These are phyloP conservation scores for Xylogone sp. DNA, from an alignment of 2,329 filamentous ascomycete genomes.

Conservation along the genomic window DNA sequence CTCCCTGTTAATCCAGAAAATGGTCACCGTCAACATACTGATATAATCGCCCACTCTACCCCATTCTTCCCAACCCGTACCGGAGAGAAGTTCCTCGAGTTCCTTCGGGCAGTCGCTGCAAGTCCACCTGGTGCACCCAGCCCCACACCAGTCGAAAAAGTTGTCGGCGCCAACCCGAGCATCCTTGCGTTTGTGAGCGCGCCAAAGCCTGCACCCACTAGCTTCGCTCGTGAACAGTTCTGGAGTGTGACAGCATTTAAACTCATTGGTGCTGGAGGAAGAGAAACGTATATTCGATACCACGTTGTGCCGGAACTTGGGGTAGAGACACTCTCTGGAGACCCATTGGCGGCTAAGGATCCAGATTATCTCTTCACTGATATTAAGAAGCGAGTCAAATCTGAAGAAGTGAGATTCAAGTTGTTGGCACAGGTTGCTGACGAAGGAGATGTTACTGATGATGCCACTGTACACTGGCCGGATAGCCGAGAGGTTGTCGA, in stretches of 20 bases:
- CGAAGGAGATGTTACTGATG: constrained; percentile 42
- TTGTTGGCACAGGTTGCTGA: constrained; percentile 47
- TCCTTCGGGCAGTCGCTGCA: constrained; percentile 39
- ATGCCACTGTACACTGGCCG: constrained; percentile 50
- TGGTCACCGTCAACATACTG: constrained; percentile 45
- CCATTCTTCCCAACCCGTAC: constrained; percentile 48
- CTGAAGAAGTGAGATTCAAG: constrained; percentile 39
- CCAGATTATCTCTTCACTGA: constrained; percentile 47
- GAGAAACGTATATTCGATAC: constrained; percentile 44
- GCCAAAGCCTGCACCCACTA: constrained; percentile 45
- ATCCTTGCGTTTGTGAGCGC: constrained; percentile 43
- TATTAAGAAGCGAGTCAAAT: constrained; percentile 32
- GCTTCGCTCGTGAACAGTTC: constrained; percentile 45
- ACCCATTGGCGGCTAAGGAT: constrained; percentile 33
- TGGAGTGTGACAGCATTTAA: constrained; percentile 47
- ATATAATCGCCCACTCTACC: constrained; percentile 51
- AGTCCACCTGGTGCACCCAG: constrained; percentile 20
- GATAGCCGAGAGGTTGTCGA: constrained; percentile 45
- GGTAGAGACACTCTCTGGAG: constrained; percentile 33
- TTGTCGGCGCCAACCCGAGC: constrained; percentile 41
- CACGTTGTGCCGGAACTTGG: constrained; percentile 43
- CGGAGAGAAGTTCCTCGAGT: constrained; percentile 47
- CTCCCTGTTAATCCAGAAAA: constrained; percentile 28
- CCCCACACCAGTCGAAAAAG: constrained; percentile 31
- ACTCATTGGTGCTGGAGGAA: constrained; percentile 35